These are phyloP conservation scores for Ceratocystiopsis sp. DNA, from an alignment of 2,329 filamentous ascomycete species.

Conservation along the genomic window DNA sequence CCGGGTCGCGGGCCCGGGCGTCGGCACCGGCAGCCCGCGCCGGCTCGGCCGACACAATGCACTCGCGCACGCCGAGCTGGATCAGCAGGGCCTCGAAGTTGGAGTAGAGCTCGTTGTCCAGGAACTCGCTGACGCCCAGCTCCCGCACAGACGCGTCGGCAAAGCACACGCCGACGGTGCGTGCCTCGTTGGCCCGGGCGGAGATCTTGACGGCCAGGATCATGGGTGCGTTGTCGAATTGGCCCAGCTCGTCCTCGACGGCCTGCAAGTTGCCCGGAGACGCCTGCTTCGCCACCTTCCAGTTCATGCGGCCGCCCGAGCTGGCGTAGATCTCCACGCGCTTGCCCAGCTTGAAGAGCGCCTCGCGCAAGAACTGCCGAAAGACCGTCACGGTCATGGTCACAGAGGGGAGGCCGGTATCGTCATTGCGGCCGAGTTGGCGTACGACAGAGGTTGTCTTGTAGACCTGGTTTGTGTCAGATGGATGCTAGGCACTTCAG, in stretches of 20 bases:
- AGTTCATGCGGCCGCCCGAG: slow-evolving; percentile 61
- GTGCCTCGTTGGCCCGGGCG: slow-evolving; percentile 68
- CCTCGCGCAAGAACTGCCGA: slow-evolving; percentile 86
- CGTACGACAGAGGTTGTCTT: slow-evolving; percentile 93
- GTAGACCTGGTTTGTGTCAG: slow-evolving; percentile 47
- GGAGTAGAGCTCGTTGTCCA: slow-evolving; percentile 97
- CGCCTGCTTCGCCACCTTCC: slow-evolving; percentile 82
- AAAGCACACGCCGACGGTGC: slow-evolving; percentile 88
- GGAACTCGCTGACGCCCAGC: slow-evolving; percentile 89
- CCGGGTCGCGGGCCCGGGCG: slow-evolving; percentile 77
- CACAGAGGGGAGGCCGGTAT: slow-evolving; percentile 77
- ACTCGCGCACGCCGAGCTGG: slow-evolving; percentile 89
- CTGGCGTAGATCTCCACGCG: slow-evolving; percentile 82
- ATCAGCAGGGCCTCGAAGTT: slow-evolving; percentile 96
- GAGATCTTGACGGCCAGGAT: slow-evolving; percentile 90
- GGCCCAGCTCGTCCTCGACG: slow-evolving; percentile 80
- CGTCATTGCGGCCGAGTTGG: slow-evolving; percentile 69
- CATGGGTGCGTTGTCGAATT: slow-evolving; percentile 79
- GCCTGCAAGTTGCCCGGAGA: slow-evolving; percentile 94
- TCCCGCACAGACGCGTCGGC: slow-evolving; percentile 93
- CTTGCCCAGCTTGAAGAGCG: slow-evolving; percentile 80
- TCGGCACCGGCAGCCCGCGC: slow-evolving; percentile 25
- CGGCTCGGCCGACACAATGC: slow-evolving; percentile 65
- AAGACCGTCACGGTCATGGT: slow-evolving; percentile 93
- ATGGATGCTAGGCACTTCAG: neutral